Base-by-base conservation (phyloP, 345 rosid genomes). In the Boechera divaricarpa region DNA sequence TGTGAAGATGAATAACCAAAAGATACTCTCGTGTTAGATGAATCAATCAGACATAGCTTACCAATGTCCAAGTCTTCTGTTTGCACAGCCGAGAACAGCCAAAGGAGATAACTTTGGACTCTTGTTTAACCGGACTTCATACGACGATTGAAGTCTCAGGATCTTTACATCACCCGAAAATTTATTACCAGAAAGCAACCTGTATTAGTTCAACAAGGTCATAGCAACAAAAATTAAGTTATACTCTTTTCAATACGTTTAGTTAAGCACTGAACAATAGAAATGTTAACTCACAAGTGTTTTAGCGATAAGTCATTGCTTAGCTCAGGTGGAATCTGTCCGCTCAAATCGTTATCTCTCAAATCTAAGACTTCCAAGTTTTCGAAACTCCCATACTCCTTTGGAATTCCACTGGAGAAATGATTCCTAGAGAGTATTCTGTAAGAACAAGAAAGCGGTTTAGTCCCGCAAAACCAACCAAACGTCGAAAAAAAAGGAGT, bases 161-260 rank as follows among this genome's bases (percentile, higher is more conserved):
- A 83, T 79, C 76, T 84, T 85, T 69, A 73, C 74, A 70, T 62
- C 80, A 52, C 86, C 87, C 71, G 81, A 52, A 69, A 95, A 74
- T 58, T 87, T 87, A 78, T 95, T 91, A 57, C 86, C 80, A 73
- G 79, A 81, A 78, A 95, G 86, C 83, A 90, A 87, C 92, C 99
- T 95, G 64, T 9, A 47, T 26, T 55, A 63, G 55, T 73, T 16
- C n/a, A 62, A 62, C 45, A 69, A 67, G n/a, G 42, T 53, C 51
- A 62, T 32, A n/a, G 65, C 41, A 72, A 16, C 18, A 57, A 65
- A 28, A 3, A 7, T 9, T 13, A 61, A 6, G 70, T 62, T 58
- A 54, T 54, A 63, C 32, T 5, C 3, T 61, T 61, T 45, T 54
- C 49, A 53, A 35, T 44, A 81, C 76, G 58, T 76, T 73, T 81